Evolutionary conservation across 345 rosid species (phyloP).

Genomic region (Gossypium bickii): DNA sequence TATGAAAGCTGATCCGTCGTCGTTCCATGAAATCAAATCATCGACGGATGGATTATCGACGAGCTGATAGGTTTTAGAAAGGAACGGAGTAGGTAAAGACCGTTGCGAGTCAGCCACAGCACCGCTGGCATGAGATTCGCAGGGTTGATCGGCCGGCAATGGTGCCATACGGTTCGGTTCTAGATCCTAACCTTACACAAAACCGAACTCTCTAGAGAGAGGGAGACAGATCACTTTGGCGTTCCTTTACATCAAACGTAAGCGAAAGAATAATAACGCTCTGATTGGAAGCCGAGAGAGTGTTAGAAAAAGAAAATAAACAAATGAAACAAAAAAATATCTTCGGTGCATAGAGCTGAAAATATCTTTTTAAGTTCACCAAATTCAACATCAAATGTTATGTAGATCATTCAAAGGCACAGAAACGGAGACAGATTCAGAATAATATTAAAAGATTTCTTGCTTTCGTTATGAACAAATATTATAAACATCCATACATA

Average conservation of each 20-base stretch:
- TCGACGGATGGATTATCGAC: conserved; percentile 72
- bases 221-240: background rate
- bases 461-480: background rate
- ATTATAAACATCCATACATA: background rate
- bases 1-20: conserved; percentile 76
- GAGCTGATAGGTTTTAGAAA: conserved; percentile 79
- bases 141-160: conserved; percentile 61
- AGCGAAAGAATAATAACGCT: too few species aligned
- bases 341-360: background rate
- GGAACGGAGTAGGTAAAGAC: conserved; percentile 82
- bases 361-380: background rate
- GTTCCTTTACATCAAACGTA: background rate
- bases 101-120: conserved; percentile 61
- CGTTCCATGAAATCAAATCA: conserved; percentile 86
- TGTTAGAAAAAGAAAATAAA: background rate
- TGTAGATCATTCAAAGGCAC: background rate
- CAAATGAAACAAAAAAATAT: background rate
- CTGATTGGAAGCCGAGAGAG: conserved; percentile 16
- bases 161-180: conserved; percentile 38
- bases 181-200: conserved; percentile 15
- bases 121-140: conserved; percentile 42
- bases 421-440: conserved; percentile 1
- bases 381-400: conserved; percentile 4
- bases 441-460: background rate
- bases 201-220: conserved; percentile 1